phyloP scores from a whole-genome alignment of 345 rosid genomes.

The Eucalyptus lansdowneana region DNA sequence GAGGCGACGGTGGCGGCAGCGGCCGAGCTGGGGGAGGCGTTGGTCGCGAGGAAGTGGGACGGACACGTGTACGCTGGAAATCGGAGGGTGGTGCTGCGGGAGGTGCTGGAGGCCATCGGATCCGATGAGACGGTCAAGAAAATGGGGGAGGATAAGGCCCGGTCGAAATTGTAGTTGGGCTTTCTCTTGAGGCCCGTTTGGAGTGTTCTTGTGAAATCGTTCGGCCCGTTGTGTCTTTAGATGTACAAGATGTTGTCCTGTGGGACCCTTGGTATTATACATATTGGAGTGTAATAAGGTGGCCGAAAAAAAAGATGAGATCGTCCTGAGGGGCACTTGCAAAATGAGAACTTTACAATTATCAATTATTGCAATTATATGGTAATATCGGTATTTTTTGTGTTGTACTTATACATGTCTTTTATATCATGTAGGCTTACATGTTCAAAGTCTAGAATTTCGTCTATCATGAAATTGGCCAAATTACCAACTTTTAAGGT shows the following conservation, averaged over 20 bases:
- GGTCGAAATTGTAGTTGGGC: background rate
- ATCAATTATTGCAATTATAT: background rate
- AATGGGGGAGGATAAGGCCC: background rate
- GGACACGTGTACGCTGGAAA: constrained; percentile 46
- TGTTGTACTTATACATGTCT: background rate
- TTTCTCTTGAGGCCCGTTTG: background rate
- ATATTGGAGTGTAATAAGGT: background rate
- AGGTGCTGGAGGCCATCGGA: constrained; percentile 8
- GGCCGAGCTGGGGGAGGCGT: constrained; percentile 23
- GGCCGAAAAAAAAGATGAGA: background rate
- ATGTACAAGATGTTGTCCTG: background rate
- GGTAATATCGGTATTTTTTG: background rate
- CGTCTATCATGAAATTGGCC: background rate
- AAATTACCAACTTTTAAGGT: background rate
- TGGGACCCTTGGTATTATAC: background rate
- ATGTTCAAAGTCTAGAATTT: background rate
- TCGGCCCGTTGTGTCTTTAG: background rate
- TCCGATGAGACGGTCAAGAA: background rate
- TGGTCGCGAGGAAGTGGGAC: constrained; percentile 17
- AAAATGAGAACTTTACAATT: background rate
- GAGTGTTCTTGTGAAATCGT: background rate
- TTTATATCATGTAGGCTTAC: background rate
- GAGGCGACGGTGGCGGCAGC: constrained; percentile 38
- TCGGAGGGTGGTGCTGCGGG: constrained; percentile 15
- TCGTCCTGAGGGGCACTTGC: background rate